A percentile compares a stretch with the other conserved stretches of the same genome.
phyloP scores from a whole-genome alignment of 2,329 filamentous ascomycete species.

The Exophiala aquamarina region DNA sequence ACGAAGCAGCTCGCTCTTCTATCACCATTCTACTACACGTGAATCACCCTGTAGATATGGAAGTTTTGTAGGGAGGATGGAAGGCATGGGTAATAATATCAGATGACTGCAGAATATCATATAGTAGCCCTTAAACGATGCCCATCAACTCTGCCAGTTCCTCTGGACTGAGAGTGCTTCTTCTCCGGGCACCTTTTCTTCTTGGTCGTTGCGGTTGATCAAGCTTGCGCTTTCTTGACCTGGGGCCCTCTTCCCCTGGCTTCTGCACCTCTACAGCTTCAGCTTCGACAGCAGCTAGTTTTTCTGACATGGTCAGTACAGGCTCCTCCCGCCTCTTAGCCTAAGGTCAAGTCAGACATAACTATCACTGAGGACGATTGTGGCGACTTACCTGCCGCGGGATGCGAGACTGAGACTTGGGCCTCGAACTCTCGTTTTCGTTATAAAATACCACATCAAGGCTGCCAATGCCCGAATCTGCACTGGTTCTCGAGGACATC shows the following conservation, averaged over 20 bases:
- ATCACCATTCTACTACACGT: too few species aligned
- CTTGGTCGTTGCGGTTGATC: slow-evolving; percentile 8
- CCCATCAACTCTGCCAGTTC: slow-evolving; percentile 38
- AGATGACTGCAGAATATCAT: too few species aligned
- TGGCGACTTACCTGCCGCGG: slow-evolving; percentile 16
- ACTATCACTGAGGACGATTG: slow-evolving; percentile 31
- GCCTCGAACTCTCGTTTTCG: slow-evolving; percentile 15
- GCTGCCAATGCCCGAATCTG: slow-evolving; percentile 8
- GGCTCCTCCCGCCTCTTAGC: slow-evolving; percentile 23
- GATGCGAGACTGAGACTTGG: slow-evolving; percentile 26
- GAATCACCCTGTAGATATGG: too few species aligned
- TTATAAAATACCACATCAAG: slow-evolving; percentile 6
- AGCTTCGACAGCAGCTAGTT: slow-evolving; percentile 43
- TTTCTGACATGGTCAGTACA: slow-evolving; percentile 41
- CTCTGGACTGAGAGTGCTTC: slow-evolving; percentile 46
- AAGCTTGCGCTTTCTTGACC: slow-evolving; percentile 10
- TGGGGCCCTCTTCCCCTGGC: slow-evolving; percentile 28
- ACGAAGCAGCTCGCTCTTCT: too few species aligned
- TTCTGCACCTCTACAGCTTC: slow-evolving; percentile 42
- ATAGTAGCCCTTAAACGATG: slow-evolving; percentile 13
- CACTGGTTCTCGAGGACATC: slow-evolving; percentile 10
- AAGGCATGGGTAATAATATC: too few species aligned
- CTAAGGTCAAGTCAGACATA: slow-evolving; percentile 18
- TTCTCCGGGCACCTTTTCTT: slow-evolving; percentile 29
- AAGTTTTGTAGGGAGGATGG: too few species aligned